Conservation (phyloP, 768 basidiomycete species). For the Dacryopinax primogenitus region DNA sequence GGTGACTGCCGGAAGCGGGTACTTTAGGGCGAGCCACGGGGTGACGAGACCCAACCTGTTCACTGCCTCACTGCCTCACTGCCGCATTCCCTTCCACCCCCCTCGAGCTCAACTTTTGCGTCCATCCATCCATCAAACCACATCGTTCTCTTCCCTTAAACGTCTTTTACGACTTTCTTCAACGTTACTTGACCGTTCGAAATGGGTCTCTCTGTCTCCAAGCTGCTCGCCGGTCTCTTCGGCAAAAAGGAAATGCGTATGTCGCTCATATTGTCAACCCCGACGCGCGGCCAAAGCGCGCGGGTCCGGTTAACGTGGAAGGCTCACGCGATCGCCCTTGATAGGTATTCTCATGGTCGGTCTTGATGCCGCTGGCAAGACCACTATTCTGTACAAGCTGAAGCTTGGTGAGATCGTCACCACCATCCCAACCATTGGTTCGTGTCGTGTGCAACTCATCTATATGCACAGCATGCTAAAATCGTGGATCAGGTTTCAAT, state of each 20-base stretch:
- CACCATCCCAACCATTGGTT: conserved; percentile 98
- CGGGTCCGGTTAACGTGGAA: conserved; percentile 13
- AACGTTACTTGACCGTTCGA: conserved; percentile 7
- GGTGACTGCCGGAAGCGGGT: conserved; percentile 7
- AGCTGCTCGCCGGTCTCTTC: conserved; percentile 67
- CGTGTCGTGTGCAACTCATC: conserved; percentile 29
- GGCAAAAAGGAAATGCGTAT: conserved; percentile 99
- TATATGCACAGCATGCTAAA: conserved; percentile 15
- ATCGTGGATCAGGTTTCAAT: conserved; percentile 68
- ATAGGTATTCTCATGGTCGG: conserved; percentile 99
- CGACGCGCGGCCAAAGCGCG: conserved; percentile 20
- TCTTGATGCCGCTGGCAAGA: conserved; percentile 98
- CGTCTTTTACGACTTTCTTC: conserved; percentile 8
- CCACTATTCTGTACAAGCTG: conserved; percentile 96
- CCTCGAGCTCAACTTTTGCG: conserved; percentile 7
- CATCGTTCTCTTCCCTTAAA: background rate
- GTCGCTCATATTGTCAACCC: conserved; percentile 31
- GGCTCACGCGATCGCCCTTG: conserved; percentile 19
- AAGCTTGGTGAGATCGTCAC: conserved; percentile 99
- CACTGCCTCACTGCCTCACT: conserved; percentile 9
- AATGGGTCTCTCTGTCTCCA: conserved; percentile 34
- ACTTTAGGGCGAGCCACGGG: conserved; percentile 9
- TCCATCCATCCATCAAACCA: background rate
- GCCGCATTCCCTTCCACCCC: background rate
- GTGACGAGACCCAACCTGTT: conserved; percentile 9